Evolutionary conservation across 2,329 filamentous ascomycete species (phyloP).

Genomic region (Monosporascus sp.): DNA sequence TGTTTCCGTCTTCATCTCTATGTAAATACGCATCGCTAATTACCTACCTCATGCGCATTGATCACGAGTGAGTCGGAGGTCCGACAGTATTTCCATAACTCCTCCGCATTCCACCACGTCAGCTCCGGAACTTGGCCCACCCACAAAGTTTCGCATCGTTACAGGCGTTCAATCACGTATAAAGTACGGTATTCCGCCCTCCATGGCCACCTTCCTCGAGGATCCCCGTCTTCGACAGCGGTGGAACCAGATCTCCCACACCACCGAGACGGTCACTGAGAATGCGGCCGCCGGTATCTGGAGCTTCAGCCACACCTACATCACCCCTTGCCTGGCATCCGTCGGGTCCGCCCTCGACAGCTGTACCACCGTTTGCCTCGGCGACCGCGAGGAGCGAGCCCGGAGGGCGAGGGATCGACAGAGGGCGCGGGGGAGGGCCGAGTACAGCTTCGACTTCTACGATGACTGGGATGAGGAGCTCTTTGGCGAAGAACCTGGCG

Average conservation of each 20-base stretch:
- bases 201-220: constrained; percentile 55
- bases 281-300: constrained; percentile 88
- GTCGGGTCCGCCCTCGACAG: constrained; percentile 63
- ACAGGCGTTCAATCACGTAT: background rate
- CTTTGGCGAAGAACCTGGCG: constrained; percentile 35
- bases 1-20: background rate
- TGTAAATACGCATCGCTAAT: background rate
- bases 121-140: too few species aligned
- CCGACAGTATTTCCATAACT: background rate
- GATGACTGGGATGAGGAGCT: constrained; percentile 83
- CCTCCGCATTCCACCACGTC: too few species aligned
- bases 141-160: background rate
- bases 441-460: constrained; percentile 93
- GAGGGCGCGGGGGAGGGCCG: constrained; percentile 56
- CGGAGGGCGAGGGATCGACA: constrained; percentile 63
- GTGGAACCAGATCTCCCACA: constrained; percentile 88
- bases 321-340: constrained; percentile 72
- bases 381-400: constrained; percentile 67
- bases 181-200: constrained; percentile 2
- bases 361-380: constrained; percentile 66
- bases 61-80: background rate
- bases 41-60: background rate
- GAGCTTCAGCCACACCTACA: constrained; percentile 79
- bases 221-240: constrained; percentile 89
- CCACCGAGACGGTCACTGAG: constrained; percentile 84